Conservation (phyloP, 2,329 filamentous ascomycete species). For the Calonectria crousiana region DNA sequence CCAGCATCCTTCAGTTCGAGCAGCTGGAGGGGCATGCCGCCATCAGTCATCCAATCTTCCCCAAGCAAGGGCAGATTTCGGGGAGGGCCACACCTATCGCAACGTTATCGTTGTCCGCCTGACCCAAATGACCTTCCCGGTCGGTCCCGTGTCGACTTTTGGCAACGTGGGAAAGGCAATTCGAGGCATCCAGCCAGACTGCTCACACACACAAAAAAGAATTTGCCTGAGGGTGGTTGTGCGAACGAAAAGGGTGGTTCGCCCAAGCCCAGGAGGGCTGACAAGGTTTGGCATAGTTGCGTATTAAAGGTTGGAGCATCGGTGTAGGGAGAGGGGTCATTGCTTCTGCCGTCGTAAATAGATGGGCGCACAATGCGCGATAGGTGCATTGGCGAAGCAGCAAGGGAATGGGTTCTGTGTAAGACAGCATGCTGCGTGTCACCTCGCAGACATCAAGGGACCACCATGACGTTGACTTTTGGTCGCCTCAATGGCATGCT, state of each 20-base stretch:
- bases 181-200: background rate
- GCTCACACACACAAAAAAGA: background rate
- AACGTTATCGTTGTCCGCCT: background rate
- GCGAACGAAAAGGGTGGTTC: background rate
- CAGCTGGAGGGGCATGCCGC: background rate
- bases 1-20: background rate
- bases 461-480: background rate
- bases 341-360: background rate
- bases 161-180: background rate
- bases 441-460: background rate
- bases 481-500: background rate
- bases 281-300: conserved; percentile 3
- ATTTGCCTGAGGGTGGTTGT: background rate
- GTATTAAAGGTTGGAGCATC: background rate
- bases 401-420: conserved; percentile 4
- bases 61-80: background rate
- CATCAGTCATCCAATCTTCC: background rate
- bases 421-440: background rate
- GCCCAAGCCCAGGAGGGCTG: background rate
- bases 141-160: conserved; percentile 1
- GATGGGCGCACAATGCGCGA: background rate
- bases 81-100: background rate
- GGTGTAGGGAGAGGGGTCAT: background rate
- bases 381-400: background rate
- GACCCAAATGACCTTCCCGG: background rate